Conservation (phyloP, 306 rosid genomes). For the Bauhinia variegata region DNA sequence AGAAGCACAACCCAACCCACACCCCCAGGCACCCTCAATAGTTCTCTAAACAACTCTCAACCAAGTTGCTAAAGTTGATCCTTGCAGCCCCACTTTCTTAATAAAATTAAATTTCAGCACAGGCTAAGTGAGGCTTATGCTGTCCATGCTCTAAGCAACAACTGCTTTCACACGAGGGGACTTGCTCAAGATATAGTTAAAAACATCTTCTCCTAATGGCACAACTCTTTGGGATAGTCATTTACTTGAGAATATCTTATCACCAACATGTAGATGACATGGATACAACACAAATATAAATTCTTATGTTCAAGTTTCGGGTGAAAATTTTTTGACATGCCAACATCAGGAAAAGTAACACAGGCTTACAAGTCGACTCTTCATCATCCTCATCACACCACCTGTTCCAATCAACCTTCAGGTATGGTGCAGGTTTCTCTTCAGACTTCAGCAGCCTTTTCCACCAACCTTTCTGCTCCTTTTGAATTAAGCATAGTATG, state of each 20-base stretch:
- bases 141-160: too few relatives aligned
- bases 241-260: neutral
- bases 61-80: too few relatives aligned
- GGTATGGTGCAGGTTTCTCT: slow-evolving; percentile 83
- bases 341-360: slow-evolving; percentile 12
- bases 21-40: too few relatives aligned
- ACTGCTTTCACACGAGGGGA: too few relatives aligned
- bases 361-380: slow-evolving; percentile 60
- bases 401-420: slow-evolving; percentile 85
- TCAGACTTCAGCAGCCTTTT: slow-evolving; percentile 74
- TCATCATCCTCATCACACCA: slow-evolving; percentile 90
- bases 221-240: too few relatives aligned
- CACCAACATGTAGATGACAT: neutral
- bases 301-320: neutral
- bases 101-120: too few relatives aligned
- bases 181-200: too few relatives aligned
- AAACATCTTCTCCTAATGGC: too few relatives aligned
- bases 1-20: too few relatives aligned
- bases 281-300: neutral
- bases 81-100: too few relatives aligned
- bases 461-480: slow-evolving; percentile 84
- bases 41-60: too few relatives aligned
- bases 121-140: too few relatives aligned
- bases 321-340: slow-evolving; percentile 11
- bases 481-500: slow-evolving; percentile 76